Evolutionary conservation across 352 stramenopile genomes (phyloP).

Genomic region (Saprolegnia parasitica): DNA sequence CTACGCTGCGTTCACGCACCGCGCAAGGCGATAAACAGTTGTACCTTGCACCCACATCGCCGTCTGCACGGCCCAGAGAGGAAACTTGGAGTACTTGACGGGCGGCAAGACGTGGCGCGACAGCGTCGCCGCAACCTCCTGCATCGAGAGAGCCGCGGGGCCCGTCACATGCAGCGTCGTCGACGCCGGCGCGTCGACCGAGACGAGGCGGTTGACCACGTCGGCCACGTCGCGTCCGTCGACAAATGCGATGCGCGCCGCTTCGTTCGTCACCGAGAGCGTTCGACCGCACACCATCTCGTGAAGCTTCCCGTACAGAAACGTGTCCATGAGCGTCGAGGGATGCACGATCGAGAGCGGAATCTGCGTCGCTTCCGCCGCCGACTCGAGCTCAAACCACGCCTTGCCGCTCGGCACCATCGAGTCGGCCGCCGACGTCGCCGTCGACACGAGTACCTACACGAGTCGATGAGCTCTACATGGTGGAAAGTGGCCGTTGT

Average conservation of each 20-base stretch:
- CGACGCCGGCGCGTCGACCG: conserved; percentile 10
- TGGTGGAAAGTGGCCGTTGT: neutral
- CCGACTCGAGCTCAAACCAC: conserved; percentile 48
- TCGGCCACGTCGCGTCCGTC: conserved; percentile 58
- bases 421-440: conserved; percentile 39
- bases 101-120: conserved; percentile 39
- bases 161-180: conserved; percentile 43
- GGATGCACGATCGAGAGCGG: conserved; percentile 37
- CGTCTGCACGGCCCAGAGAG: conserved; percentile 66
- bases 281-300: conserved; percentile 64
- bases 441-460: conserved; percentile 45
- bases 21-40: neutral
- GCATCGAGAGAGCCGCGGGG: conserved; percentile 46
- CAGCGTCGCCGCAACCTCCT: conserved; percentile 44
- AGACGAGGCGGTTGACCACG: conserved; percentile 34
- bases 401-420: conserved; percentile 36
- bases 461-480: neutral
- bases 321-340: conserved; percentile 51
- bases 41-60: conserved; percentile 54
- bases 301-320: conserved; percentile 44
- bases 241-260: conserved; percentile 53
- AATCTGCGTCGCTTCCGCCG: conserved; percentile 30
- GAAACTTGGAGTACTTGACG: conserved; percentile 61
- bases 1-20: conserved; percentile 3
- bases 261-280: conserved; percentile 56